phyloP scores from a whole-genome alignment of 2,329 filamentous ascomycete species.

The Shiraia bambusicola region DNA sequence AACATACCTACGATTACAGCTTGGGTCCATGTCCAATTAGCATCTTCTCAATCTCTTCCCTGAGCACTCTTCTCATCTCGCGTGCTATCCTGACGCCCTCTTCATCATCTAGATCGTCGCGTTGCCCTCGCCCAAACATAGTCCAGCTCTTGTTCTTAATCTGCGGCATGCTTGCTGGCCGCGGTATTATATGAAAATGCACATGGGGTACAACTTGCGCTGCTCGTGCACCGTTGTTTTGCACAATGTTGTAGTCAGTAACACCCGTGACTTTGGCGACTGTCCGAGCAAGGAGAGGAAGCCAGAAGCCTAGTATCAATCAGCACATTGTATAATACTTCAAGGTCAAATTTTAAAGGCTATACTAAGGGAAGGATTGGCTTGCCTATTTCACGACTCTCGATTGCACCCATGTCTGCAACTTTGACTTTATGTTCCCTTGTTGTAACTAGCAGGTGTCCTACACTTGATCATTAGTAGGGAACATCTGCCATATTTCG shows the following conservation, averaged over 20 bases:
- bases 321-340: neutral
- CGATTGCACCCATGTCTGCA: conserved; percentile 64
- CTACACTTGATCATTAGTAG: conserved; percentile 7
- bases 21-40: neutral
- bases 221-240: conserved; percentile 86
- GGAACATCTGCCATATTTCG: neutral
- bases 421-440: conserved; percentile 77
- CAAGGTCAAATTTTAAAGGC: neutral
- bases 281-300: conserved; percentile 72
- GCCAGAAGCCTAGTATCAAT: conserved; percentile 48
- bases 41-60: conserved; percentile 38
- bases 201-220: conserved; percentile 92
- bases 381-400: conserved; percentile 67
- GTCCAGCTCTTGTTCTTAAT: conserved; percentile 66
- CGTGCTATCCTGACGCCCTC: conserved; percentile 65
- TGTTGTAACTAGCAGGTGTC: conserved; percentile 78
- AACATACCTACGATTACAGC: too few species aligned
- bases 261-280: conserved; percentile 69
- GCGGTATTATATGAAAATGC: conserved; percentile 91
- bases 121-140: conserved; percentile 75
- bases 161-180: conserved; percentile 61
- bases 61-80: conserved; percentile 47
- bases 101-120: conserved; percentile 75
- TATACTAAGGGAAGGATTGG: neutral
- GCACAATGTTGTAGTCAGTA: conserved; percentile 91